Base-by-base conservation (phyloP, 2,329 filamentous ascomycete species). In the Hymenoscyphus scutula region DNA sequence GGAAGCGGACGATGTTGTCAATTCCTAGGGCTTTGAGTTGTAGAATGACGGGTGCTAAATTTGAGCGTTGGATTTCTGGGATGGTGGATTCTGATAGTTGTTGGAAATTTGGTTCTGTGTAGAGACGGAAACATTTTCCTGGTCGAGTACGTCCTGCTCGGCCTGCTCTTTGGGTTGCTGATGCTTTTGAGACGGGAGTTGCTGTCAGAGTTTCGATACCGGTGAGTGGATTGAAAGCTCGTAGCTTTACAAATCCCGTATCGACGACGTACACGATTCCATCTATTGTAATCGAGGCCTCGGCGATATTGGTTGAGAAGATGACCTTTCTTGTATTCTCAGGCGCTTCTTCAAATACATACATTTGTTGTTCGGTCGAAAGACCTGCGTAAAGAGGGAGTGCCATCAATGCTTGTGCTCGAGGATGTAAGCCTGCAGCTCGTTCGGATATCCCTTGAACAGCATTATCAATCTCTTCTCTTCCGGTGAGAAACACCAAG, bases 11-110 rank as follows among this genome's bases (percentile, higher is more conserved):
- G 37, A 98, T 88, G 69, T 99, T 98, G 75, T 97, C 93, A 68
- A 98, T 96, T 0, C 95, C 95, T 1, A 99, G 81, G 1, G 95
- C 94, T 77, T 98, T 97, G 45, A 99, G 86, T 72, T 98, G 94
- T 53, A 99, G 81, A 45, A 98, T 84, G 2, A 92, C 87, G 0
- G 92, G 91, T 0, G 94, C 92, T 25, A 99, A 82, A 71, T 98
- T 96, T 1, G 91, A 93, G 57, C 95, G 86, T 72, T 97, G 93
- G 34, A 98, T 92, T 75, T 99, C 95, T 0, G 95, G 95, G 1
- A 91, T 80, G 10, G 91, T 96, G 30, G 87, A 82, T 63, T 90
- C 87, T 0, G 86, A 82, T 4, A 99, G 80, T 2, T 76, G 74
- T 38, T 84, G 78, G 73, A 87, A 96, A 1, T 83, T 81, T 23